phyloP scores from a whole-genome alignment of 2,329 filamentous ascomycete genomes.

The Dactylella cylindrospora region DNA sequence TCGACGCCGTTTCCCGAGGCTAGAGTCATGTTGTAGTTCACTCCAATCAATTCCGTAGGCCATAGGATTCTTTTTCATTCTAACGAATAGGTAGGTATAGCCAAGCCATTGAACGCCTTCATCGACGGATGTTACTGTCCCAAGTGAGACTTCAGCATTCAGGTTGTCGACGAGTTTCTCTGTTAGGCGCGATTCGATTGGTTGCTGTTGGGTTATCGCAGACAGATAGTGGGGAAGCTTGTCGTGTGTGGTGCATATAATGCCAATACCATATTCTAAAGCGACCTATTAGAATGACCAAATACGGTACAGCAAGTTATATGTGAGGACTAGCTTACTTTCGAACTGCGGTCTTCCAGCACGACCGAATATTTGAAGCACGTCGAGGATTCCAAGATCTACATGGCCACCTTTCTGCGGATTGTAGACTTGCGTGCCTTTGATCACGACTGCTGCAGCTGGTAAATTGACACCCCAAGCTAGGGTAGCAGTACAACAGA shows the following conservation, averaged over 20 bases:
- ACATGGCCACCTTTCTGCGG: slow-evolving; percentile 95
- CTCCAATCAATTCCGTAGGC: slow-evolving; percentile 94
- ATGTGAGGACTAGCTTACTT: too few species aligned
- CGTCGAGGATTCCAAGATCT: slow-evolving; percentile 92
- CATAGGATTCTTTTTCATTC: slow-evolving; percentile 89
- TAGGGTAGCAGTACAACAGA: slow-evolving; percentile 96
- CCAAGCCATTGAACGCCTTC: slow-evolving; percentile 97
- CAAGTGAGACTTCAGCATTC: slow-evolving; percentile 89
- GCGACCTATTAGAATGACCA: not conserved
- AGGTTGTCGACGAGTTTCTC: slow-evolving; percentile 92
- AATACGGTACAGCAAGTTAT: too few species aligned
- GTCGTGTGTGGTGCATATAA: slow-evolving; percentile 96
- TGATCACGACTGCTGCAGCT: slow-evolving; percentile 94
- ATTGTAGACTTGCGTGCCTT: slow-evolving; percentile 95
- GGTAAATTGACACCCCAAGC: slow-evolving; percentile 99
- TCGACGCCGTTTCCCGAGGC: slow-evolving; percentile 78
- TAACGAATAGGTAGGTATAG: slow-evolving; percentile 95
- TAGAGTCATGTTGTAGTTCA: slow-evolving; percentile 84
- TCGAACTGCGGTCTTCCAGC: slow-evolving; percentile 97
- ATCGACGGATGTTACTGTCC: slow-evolving; percentile 88
- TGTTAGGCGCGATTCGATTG: slow-evolving; percentile 96
- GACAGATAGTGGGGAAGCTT: slow-evolving; percentile 87
- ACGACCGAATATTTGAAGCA: slow-evolving; percentile 96
- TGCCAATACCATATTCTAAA: slow-evolving; percentile 88
- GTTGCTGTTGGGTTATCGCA: slow-evolving; percentile 91